A percentile compares a stretch with the other conserved stretches of the same genome.
These are phyloP conservation scores for Tinospora cordifolia DNA, from an alignment of 164 flowering plant genomes.

Conservation along the genomic window DNA sequence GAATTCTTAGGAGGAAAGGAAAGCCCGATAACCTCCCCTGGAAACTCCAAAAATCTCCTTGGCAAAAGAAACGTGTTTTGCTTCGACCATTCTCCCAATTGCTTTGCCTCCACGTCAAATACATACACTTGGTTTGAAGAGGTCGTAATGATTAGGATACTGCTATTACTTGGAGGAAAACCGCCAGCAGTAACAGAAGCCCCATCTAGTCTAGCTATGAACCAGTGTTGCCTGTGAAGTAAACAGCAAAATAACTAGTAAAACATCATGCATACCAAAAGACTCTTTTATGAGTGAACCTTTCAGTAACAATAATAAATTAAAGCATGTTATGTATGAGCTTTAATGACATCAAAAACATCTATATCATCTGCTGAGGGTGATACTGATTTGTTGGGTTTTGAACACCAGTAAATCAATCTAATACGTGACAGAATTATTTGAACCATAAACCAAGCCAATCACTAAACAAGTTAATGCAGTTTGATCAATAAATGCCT, in stretches of 20 bases:
- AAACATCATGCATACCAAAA: background rate
- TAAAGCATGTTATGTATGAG: background rate
- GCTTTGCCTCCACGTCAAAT: conserved; percentile 83
- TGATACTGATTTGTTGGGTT: no score
- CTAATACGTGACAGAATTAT: no score
- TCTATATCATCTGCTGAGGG: background rate
- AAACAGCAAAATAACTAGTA: background rate
- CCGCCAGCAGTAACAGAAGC: conserved; percentile 96
- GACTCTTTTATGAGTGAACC: background rate
- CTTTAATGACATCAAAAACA: background rate
- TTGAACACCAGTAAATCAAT: no score
- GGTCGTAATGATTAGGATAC: conserved; percentile 66
- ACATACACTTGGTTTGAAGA: conserved; percentile 82
- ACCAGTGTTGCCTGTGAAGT: conserved; percentile 90
- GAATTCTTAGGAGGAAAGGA: conserved; percentile 65
- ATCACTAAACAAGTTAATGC: no score
- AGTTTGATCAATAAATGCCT: no score
- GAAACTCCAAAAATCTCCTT: conserved; percentile 73
- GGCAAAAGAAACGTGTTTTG: conserved; percentile 57
- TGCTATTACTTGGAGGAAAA: conserved; percentile 65
- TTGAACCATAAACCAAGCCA: no score
- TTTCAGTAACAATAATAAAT: background rate
- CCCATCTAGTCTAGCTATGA: conserved; percentile 78
- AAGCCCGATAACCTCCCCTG: conserved; percentile 90
- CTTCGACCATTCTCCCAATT: conserved; percentile 81